phyloP scores from a whole-genome alignment of 2,329 filamentous ascomycete species.

The Blastomyces emzantsi region DNA sequence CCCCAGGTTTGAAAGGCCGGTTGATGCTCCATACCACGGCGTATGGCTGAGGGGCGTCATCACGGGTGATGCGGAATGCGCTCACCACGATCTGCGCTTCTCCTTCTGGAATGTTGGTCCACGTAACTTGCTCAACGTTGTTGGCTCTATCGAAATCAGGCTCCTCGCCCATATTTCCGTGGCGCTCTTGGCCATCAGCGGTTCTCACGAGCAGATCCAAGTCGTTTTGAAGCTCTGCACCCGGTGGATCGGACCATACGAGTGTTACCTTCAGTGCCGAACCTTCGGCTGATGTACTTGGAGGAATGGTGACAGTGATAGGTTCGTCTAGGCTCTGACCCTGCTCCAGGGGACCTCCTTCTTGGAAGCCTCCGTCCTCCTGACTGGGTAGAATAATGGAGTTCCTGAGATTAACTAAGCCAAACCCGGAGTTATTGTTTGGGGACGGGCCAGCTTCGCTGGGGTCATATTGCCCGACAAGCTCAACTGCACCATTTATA shows the following conservation, averaged over 20 bases:
- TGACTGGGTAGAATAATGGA: slow-evolving; percentile 13
- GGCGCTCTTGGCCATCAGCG: slow-evolving; percentile 14
- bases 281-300: neutral
- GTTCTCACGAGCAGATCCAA: slow-evolving; percentile 17
- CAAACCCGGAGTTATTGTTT: slow-evolving; percentile 18
- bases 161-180: slow-evolving; percentile 17
- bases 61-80: slow-evolving; percentile 11
- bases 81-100: slow-evolving; percentile 8
- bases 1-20: slow-evolving; percentile 8
- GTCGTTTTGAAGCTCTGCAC: slow-evolving; percentile 17
- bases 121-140: slow-evolving; percentile 21
- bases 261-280: slow-evolving; percentile 17
- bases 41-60: slow-evolving; percentile 13
- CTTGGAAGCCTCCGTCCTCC: slow-evolving; percentile 10
- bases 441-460: slow-evolving; percentile 17
- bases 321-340: slow-evolving; percentile 8
- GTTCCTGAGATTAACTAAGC: slow-evolving; percentile 18
- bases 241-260: slow-evolving; percentile 17
- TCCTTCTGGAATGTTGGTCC: slow-evolving; percentile 14
- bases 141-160: slow-evolving; percentile 16
- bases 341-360: slow-evolving; percentile 10
- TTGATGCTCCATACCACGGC: slow-evolving; percentile 16
- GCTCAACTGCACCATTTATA: slow-evolving; percentile 20
- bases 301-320: slow-evolving; percentile 12
- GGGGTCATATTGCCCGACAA: slow-evolving; percentile 17